Evolutionary conservation across 495 filamentous ascomycete species (phyloP), one percentile per base, ranked within the genome.

Genomic region (Aspergillus conjunctus): DNA sequence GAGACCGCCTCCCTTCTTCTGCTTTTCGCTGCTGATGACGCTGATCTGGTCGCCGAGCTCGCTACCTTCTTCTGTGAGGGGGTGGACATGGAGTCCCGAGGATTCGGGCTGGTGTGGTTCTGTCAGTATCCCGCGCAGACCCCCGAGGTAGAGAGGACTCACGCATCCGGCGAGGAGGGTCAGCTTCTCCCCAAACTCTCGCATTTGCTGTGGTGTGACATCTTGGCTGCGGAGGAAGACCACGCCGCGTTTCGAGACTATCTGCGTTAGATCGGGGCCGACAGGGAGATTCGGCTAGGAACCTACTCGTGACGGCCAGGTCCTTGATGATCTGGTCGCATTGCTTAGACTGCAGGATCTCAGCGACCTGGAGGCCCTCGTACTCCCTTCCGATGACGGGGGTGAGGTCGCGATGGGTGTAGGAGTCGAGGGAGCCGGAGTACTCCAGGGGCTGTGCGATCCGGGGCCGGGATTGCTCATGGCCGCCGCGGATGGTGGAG

Each of bases 201-300:
- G 63, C 69, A 69, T 72, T 39, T 83, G 75, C 11, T 85, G 80
- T 60, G 85, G 81, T 44, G 76, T 81, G 6, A 88, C 75, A 67
- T 86, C 79, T 63, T 91, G 88, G 31, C 80, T 76, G 21, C 88
- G 85, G 68, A 92, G 87, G 78, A 89, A 90, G 39, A 91, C 87
- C 0, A 92, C 89, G 8, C 88, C 88, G 3, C 88, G 81, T 58
- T 84, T 81, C 17, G 88, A 92, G 68, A 92, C 88, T 90, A 31
- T 14, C 34, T 6, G 2, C 0, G 20, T 58, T 11, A 62, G 21
- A 18, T 32, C 6, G 21, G 0, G 14, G 9, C 0, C 7, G 34
- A 1, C 44, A 18, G 12, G 15, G n/a, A 12, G 1, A 31, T 15
- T 32, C 8, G 26, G 12, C 10, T 3, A 7, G 37, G 37, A 31